Percentiles rank a stretch among this genome's conserved stretches.
Conservation (phyloP, 75 land plant genomes). For the Selaginella tamariscina region DNA sequence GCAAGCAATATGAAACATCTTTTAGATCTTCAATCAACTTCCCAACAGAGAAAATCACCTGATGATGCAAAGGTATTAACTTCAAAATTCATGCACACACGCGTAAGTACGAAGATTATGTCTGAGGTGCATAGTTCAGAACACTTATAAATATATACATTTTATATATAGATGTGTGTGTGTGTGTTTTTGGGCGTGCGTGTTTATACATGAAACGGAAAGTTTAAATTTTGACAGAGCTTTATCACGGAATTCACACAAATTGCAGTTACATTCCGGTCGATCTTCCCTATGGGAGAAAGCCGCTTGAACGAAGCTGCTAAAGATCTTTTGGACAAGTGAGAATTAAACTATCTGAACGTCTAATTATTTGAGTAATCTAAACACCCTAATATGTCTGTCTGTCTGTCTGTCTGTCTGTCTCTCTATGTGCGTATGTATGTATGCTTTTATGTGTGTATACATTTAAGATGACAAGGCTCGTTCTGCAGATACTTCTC, state of each 20-base stretch:
- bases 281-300: slow-evolving; percentile 72
- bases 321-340: slow-evolving; percentile 50
- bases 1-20: slow-evolving; percentile 14
- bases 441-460: too few relatives aligned
- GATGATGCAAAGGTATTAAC: neutral
- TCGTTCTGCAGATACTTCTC: slow-evolving; percentile 77
- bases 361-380: neutral
- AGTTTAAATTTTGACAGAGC: slow-evolving; percentile 27
- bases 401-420: too few relatives aligned
- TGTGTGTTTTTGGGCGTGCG: too few relatives aligned
- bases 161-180: too few relatives aligned
- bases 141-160: too few relatives aligned
- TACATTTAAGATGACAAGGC: too few relatives aligned
- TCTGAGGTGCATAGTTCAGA: too few relatives aligned
- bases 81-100: too few relatives aligned
- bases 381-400: too few relatives aligned
- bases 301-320: slow-evolving; percentile 49
- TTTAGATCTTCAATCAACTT: neutral
- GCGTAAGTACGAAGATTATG: too few relatives aligned
- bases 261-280: slow-evolving; percentile 53
- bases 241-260: slow-evolving; percentile 66
- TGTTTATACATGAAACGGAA: neutral
- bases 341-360: neutral
- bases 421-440: too few relatives aligned
- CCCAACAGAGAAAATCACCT: neutral